Evolutionary conservation across 805 yeast species (phyloP), one percentile per base, ranked within the genome.

Genomic region (Saccharomycopsis microspora): DNA sequence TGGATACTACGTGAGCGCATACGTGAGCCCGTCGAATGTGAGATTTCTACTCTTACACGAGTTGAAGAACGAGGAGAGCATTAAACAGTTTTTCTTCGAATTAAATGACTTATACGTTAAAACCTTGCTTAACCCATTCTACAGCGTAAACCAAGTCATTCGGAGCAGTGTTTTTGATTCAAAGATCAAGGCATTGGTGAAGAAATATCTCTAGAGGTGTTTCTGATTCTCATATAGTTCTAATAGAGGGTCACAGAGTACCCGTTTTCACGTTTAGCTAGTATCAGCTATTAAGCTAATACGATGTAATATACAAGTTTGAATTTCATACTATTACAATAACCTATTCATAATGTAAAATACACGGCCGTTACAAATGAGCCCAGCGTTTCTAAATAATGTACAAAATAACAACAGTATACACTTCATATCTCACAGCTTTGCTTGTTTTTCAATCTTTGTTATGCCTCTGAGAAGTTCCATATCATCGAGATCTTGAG

Each of bases 21-120:
- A 79, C 60, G 72, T 90, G 39, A 86, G 96, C 0, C 88, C 88
- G 45, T 90, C 96, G 4, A 89, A 87, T 58, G 75, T 85, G 56
- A 87, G 87, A 60, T 76, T 90, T 53, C 64, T 93, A 27, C 71
- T 93, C 54, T 66, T 83, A 3, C 86, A 83, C 55, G 84, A 81
- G 49, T 60, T 71, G 28, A 67, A 67, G 44, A 70, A 54, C 41
- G 56, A 90, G 54, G 88, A 80, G 55, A 69, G 81, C 8, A 83
- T 89, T 11, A 78, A 81, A 54, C 90, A 83, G 60, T 89, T 93
- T 60, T 85, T 89, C 61, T 71, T 73, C 40, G 97, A 89, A 53
- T 73, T 85, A 5, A 85, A 88, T 64, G 97, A 90, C 56, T 67
- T 90, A 44, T 93, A 90, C 57, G 87, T 85, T 28, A 90, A 89